phyloP scores from a whole-genome alignment of 2,329 filamentous ascomycete species.

The Hypoxylon sp. region DNA sequence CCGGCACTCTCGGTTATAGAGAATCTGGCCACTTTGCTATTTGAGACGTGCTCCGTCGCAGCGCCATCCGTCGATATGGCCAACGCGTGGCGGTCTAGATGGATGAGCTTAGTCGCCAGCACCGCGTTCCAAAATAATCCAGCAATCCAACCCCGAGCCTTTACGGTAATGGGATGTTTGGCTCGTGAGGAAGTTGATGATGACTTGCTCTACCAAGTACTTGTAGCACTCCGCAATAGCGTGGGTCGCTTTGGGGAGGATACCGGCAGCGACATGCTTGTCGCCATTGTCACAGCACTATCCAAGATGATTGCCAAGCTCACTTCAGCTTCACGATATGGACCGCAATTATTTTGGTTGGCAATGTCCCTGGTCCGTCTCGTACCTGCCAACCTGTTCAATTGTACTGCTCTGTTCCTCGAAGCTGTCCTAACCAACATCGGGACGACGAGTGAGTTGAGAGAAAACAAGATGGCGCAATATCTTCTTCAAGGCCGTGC shows the following conservation, averaged over 20 bases:
- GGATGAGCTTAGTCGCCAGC: constrained; percentile 81
- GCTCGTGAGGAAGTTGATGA: constrained; percentile 81
- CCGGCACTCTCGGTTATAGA: constrained; percentile 71
- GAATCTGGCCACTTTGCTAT: constrained; percentile 72
- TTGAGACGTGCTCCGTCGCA: constrained; percentile 74
- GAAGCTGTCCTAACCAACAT: constrained; percentile 77
- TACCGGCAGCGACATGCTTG: constrained; percentile 76
- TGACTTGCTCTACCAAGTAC: constrained; percentile 78
- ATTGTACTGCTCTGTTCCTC: constrained; percentile 75
- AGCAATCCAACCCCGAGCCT: constrained; percentile 77
- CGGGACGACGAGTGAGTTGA: constrained; percentile 71
- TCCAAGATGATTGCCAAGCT: constrained; percentile 81
- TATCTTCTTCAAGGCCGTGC: constrained; percentile 73
- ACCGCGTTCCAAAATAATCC: constrained; percentile 82
- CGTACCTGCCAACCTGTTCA: constrained; percentile 74
- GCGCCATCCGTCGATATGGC: constrained; percentile 75
- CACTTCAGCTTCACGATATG: constrained; percentile 76
- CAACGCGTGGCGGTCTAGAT: constrained; percentile 78
- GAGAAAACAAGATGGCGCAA: constrained; percentile 71
- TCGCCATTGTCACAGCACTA: constrained; percentile 76
- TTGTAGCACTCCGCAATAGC: constrained; percentile 76
- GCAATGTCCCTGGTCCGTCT: constrained; percentile 76
- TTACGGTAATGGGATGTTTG: constrained; percentile 79
- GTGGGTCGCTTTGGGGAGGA: constrained; percentile 76
- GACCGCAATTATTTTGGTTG: constrained; percentile 79